These are phyloP conservation scores for Bipolaris victoriae DNA, from an alignment of 2,329 filamentous ascomycete genomes.

Conservation along the genomic window DNA sequence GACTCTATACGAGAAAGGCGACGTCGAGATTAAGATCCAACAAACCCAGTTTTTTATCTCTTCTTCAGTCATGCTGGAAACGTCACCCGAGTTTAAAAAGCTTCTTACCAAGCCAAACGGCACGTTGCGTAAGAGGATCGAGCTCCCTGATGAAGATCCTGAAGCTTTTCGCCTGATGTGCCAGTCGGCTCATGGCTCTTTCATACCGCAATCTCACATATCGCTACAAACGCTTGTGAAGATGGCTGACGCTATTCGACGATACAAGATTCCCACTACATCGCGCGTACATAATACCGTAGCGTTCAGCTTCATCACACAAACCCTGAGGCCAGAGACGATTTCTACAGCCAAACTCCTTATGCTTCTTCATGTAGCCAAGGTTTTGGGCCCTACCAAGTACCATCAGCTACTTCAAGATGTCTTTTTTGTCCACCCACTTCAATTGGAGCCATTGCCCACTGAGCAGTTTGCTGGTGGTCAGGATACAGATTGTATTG, in stretches of 20 bases:
- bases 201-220: constrained; percentile 15
- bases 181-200: constrained; percentile 16
- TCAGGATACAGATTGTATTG: background rate
- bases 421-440: constrained; percentile 8
- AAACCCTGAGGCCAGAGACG: constrained; percentile 11
- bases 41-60: constrained; percentile 4
- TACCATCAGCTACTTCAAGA: constrained; percentile 9
- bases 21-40: constrained; percentile 6
- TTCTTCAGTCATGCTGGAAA: constrained; percentile 7
- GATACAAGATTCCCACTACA: constrained; percentile 11
- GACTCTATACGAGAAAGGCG: background rate
- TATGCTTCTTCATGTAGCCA: constrained; percentile 9
- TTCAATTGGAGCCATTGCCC: constrained; percentile 1
- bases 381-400: constrained; percentile 1
- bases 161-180: constrained; percentile 10
- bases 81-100: constrained; percentile 10
- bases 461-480: background rate
- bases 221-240: constrained; percentile 10
- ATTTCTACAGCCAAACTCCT: constrained; percentile 10
- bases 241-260: constrained; percentile 8
- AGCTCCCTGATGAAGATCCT: constrained; percentile 11
- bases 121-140: background rate
- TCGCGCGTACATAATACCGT: constrained; percentile 6
- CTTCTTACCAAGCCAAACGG: constrained; percentile 6
- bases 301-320: constrained; percentile 8